Base-by-base conservation (phyloP, 1,284 basidiomycete genomes). In the Ceratobasidium sp. region DNA sequence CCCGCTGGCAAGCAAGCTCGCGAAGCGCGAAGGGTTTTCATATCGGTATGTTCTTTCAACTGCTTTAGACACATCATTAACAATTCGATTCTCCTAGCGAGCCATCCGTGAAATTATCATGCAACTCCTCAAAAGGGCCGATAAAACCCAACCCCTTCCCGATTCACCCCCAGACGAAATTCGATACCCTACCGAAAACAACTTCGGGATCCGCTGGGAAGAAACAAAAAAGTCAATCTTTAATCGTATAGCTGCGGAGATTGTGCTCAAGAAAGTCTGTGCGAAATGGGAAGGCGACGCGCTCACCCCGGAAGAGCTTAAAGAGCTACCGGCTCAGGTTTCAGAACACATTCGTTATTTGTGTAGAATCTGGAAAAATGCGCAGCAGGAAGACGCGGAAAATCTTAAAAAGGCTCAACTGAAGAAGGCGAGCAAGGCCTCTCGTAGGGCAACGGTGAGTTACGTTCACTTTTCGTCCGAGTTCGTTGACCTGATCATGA, bases 201-300 rank as follows among this genome's bases (percentile, higher is more conserved):
- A 42, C 15, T 64, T 64, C 20, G 12, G 33, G 13, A 64, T 64
- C 38, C 13, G 61, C 10, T 64, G 61, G 61, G 61, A 64, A 12
- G 38, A 64, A n/a, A 64, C 20, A 7, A 38, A 64, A 17, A 64
- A 64, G 38, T 15, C 28, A 7, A 15, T 42, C 7, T 64, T 64
- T n/a, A 64, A 64, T 26, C 33, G 38, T 7, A 42, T 64, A 10
- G 61, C 61, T 9, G 61, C 61, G 38, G 26, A 9, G 15, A 10
- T 64, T n/a, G 33, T 42, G 17, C 15, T 64, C 10, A 12, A 64
- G 15, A 7, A n/a, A 15, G 17, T 38, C 9, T 20, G 9, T 15
- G 46, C 10, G 46, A 40, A 40, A 5, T 10, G 15, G 38, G 38
- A 40, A 38, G 26, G 10, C 23, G 33, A 61, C 15, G 9, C 9